A percentile compares a stretch with the other conserved stretches of the same genome.
Evolutionary conservation across 495 filamentous ascomycete genomes (phyloP).

Genomic region (Tirmania nivea): DNA sequence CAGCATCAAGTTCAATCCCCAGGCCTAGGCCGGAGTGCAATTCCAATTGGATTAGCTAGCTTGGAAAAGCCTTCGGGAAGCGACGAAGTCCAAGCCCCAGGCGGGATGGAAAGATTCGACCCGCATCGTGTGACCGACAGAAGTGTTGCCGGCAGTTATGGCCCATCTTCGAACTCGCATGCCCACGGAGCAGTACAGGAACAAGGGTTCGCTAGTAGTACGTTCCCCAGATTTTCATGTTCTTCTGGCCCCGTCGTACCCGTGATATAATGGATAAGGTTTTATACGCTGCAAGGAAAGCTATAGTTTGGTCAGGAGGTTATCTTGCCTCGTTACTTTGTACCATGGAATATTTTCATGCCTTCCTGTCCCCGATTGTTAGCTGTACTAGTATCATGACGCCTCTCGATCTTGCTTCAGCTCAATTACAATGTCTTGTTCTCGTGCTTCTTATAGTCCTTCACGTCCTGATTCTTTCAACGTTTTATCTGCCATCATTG

Average conservation of each 20-base stretch:
- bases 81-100: background rate
- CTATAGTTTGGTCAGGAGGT: no score
- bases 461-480: slow-evolving; percentile 8
- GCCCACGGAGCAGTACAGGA: no score
- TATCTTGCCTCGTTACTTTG: no score
- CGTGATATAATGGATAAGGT: background rate
- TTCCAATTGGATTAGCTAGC: background rate
- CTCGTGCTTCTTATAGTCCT: slow-evolving; percentile 3
- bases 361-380: no score
- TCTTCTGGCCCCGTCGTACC: no score
- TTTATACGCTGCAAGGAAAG: background rate
- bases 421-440: slow-evolving; percentile 4
- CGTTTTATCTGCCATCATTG: slow-evolving; percentile 8
- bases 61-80: background rate
- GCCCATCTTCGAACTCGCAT: no score
- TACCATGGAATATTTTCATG: no score
- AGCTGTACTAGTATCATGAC: no score
- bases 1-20: slow-evolving; percentile 17
- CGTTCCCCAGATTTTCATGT: no score
- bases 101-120: background rate
- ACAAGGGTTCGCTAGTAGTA: no score
- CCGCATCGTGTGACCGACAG: background rate
- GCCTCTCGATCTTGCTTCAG: slow-evolving; percentile 13
- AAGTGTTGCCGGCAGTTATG: background rate
- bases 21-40: background rate